Conservation (phyloP, 257 asterid genomes). For the Solanum sitiens region DNA sequence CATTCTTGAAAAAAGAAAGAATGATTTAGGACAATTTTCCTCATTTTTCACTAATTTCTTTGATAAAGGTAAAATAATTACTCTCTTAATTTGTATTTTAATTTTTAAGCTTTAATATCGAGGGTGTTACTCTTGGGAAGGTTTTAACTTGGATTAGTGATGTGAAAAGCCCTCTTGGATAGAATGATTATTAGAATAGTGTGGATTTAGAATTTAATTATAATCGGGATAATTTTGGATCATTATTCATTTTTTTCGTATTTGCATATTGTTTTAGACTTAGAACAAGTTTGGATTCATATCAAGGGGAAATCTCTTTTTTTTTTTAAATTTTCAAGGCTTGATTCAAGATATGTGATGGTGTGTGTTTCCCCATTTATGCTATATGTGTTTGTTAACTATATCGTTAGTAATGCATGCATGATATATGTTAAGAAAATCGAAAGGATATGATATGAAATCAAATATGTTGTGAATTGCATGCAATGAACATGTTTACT, state of each 20-base stretch:
- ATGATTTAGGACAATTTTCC: too few species aligned
- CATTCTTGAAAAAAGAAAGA: too few species aligned
- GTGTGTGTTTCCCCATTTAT: neutral
- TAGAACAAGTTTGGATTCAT: neutral
- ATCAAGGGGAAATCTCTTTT: neutral
- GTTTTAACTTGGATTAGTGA: too few species aligned
- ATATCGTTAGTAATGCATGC: too few species aligned
- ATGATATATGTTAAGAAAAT: neutral
- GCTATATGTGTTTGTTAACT: neutral
- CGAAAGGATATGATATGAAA: neutral
- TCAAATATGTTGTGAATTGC: neutral
- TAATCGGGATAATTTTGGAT: too few species aligned
- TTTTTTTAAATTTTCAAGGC: neutral
- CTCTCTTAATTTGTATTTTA: too few species aligned
- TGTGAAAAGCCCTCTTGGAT: too few species aligned
- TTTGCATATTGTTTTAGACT: neutral
- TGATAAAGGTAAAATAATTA: too few species aligned
- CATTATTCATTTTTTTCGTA: neutral
- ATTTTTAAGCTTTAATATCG: too few species aligned
- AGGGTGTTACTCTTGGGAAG: too few species aligned
- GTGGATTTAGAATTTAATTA: neutral
- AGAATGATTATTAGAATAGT: too few species aligned
- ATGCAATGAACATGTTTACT: neutral
- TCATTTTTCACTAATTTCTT: too few species aligned
- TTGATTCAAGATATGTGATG: neutral